These are phyloP conservation scores for Arachnomyces sp. DNA, from an alignment of 2,329 filamentous ascomycete genomes.

Conservation along the genomic window DNA sequence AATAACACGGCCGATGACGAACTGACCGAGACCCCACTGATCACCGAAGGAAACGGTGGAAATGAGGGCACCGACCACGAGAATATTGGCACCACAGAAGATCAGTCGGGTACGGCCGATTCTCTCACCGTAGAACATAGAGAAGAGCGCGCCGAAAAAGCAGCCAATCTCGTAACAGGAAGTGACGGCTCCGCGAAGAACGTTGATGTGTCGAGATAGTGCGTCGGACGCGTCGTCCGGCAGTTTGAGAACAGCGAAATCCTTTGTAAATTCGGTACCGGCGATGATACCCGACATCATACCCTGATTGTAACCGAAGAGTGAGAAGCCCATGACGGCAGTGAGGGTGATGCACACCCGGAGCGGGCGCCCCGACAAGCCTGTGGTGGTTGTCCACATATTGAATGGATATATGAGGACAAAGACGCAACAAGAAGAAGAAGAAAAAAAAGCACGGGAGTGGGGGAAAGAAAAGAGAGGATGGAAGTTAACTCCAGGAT, in stretches of 20 bases:
- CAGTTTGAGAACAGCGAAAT: conserved; percentile 15
- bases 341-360: too few species aligned
- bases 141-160: conserved; percentile 21
- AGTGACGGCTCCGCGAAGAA: conserved; percentile 43
- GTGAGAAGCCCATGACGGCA: conserved; percentile 52
- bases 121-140: conserved; percentile 18
- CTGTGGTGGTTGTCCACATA: too few species aligned
- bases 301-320: conserved; percentile 48
- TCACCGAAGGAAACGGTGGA: conserved; percentile 11
- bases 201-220: too few species aligned
- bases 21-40: conserved; percentile 36
- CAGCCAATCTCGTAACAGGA: conserved; percentile 45
- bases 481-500: too few species aligned
- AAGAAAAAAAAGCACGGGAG: too few species aligned
- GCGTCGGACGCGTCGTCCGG: conserved; percentile 16
- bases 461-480: too few species aligned
- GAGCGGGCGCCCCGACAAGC: too few species aligned
- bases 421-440: too few species aligned
- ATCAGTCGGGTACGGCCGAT: conserved; percentile 33
- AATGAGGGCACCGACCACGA: conserved; percentile 21
- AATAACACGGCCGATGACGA: conserved; percentile 41
- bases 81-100: conserved; percentile 48
- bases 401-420: too few species aligned
- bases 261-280: conserved; percentile 14
- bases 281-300: conserved; percentile 22